Evolutionary conservation across 352 stramenopile species (phyloP).

Genomic region (Blastocystis sp.): DNA sequence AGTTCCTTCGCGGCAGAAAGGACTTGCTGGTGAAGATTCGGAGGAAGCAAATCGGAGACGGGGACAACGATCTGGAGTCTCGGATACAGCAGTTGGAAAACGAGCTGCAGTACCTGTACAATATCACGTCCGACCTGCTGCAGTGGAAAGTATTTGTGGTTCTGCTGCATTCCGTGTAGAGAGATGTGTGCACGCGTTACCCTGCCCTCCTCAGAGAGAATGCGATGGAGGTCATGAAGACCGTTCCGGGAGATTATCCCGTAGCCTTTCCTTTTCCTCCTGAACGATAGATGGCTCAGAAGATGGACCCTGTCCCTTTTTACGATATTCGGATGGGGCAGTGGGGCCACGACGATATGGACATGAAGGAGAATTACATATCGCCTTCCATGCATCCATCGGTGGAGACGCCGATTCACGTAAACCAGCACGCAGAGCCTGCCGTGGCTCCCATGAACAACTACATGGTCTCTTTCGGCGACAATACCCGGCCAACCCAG

Average conservation of each 20-base stretch:
- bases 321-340: constrained; percentile 6
- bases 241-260: neutral
- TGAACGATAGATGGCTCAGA: constrained; percentile 1
- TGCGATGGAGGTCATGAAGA: constrained; percentile 18
- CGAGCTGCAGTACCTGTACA: constrained; percentile 11
- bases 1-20: constrained; percentile 54
- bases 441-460: neutral
- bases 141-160: constrained; percentile 20
- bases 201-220: neutral
- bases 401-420: neutral
- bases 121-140: constrained; percentile 4
- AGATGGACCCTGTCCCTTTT: neutral
- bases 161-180: constrained; percentile 2
- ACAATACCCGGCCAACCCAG: neutral
- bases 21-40: constrained; percentile 58
- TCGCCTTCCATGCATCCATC: neutral
- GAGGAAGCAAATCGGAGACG: constrained; percentile 59
- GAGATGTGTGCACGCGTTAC: constrained; percentile 19
- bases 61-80: constrained; percentile 32
- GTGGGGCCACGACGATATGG: neutral
- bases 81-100: constrained; percentile 41
- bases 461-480: neutral
- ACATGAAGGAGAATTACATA: constrained; percentile 19
- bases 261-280: neutral
- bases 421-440: constrained; percentile 1